phyloP scores from a whole-genome alignment of 2,329 filamentous ascomycete species.

The Aureobasidium zeae region DNA sequence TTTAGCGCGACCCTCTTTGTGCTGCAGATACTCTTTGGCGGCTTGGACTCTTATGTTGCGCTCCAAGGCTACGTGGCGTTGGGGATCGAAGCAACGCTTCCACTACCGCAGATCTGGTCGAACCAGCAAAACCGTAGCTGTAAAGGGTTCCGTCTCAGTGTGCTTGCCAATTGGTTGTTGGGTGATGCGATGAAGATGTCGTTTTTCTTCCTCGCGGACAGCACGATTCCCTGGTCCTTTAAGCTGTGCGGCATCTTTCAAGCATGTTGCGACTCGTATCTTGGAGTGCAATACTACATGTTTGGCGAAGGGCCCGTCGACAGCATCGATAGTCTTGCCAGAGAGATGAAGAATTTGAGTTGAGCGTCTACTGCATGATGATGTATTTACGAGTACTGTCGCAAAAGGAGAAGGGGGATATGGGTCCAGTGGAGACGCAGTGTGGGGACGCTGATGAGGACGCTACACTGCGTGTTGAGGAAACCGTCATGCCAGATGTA shows the following conservation, averaged over 20 bases:
- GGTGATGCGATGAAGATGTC: slow-evolving; percentile 78
- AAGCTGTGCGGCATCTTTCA: slow-evolving; percentile 78
- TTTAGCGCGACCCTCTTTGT: slow-evolving; percentile 52
- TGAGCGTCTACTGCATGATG: neutral
- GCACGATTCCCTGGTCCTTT: slow-evolving; percentile 63
- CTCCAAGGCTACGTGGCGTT: slow-evolving; percentile 67
- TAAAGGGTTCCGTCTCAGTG: slow-evolving; percentile 67
- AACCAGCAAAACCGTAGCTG: slow-evolving; percentile 62
- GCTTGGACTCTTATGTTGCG: slow-evolving; percentile 51
- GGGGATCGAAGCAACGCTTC: slow-evolving; percentile 69
- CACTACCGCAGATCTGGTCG: slow-evolving; percentile 66
- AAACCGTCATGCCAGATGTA: too few species aligned
- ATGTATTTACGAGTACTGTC: neutral
- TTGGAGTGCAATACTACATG: slow-evolving; percentile 65
- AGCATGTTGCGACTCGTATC: slow-evolving; percentile 62
- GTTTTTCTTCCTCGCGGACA: slow-evolving; percentile 65
- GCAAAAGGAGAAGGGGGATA: too few species aligned
- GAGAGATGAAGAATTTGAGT: slow-evolving; percentile 17
- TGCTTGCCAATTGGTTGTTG: slow-evolving; percentile 67
- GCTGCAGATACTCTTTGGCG: slow-evolving; percentile 58
- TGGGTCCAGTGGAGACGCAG: too few species aligned
- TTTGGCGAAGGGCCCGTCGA: slow-evolving; percentile 48
- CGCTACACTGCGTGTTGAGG: neutral
- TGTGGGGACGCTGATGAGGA: too few species aligned
- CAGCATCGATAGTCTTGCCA: slow-evolving; percentile 11